A percentile compares a stretch with the other conserved stretches of the same genome.
Conservation (phyloP, 495 filamentous ascomycete species). For the Annulohypoxylon stygium region DNA sequence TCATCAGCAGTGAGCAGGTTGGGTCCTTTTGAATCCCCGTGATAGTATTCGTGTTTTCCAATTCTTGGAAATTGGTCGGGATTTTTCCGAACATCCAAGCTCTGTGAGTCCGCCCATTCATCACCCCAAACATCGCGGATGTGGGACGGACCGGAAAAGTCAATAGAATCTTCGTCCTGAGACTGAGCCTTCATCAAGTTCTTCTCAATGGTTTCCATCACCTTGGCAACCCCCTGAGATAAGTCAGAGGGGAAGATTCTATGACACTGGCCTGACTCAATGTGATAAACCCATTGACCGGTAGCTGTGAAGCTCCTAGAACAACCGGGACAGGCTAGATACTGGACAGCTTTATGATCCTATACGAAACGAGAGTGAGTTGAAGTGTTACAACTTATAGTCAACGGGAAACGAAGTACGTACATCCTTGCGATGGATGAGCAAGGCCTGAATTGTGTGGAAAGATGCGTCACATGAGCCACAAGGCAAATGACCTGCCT, state of each 20-base stretch:
- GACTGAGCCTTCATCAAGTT: constrained; percentile 13
- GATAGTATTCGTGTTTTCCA: constrained; percentile 12
- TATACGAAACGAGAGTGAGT: constrained; percentile 16
- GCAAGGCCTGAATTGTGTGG: constrained; percentile 6
- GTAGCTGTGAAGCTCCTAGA: constrained; percentile 30
- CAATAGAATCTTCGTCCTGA: constrained; percentile 2
- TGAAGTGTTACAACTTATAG: neutral
- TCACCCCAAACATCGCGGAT: constrained; percentile 35
- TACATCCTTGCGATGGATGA: constrained; percentile 34
- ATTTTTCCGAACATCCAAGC: neutral
- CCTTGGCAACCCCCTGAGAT: constrained; percentile 4
- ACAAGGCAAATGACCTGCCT: constrained; percentile 33
- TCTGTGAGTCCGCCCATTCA: constrained; percentile 17
- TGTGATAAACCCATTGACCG: constrained; percentile 45
- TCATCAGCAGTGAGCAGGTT: constrained; percentile 24
- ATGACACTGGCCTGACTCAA: constrained; percentile 46
- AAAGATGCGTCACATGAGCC: constrained; percentile 30
- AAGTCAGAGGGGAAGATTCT: constrained; percentile 42
- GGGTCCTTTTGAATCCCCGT: constrained; percentile 17
- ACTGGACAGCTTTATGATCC: constrained; percentile 46
- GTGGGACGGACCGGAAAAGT: constrained; percentile 13
- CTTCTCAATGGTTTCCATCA: constrained; percentile 31
- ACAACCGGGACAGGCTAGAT: constrained; percentile 54
- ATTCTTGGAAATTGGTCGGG: constrained; percentile 22
- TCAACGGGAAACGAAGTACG: neutral